phyloP scores from a whole-genome alignment of 306 rosid species.

The Malus sieversii region DNA sequence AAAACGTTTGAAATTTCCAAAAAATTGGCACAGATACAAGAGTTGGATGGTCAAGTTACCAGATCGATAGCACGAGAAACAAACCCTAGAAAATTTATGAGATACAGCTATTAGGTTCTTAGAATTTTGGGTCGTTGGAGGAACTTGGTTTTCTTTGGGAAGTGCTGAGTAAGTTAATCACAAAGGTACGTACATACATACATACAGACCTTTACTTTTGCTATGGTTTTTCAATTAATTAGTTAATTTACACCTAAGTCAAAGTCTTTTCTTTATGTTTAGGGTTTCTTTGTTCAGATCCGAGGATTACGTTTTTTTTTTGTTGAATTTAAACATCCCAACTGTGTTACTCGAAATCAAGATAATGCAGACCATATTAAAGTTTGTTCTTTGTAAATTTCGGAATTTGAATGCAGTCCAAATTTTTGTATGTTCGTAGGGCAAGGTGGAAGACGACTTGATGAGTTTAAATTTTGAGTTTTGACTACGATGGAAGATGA shows the following conservation, averaged over 20 bases:
- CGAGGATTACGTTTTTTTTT: not conserved
- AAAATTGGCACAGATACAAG: no score
- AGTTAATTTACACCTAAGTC: not conserved
- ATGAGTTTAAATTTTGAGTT: not conserved
- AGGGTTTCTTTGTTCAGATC: not conserved
- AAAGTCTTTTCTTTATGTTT: not conserved
- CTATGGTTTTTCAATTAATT: not conserved
- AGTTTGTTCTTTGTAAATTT: not conserved
- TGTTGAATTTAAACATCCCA: not conserved
- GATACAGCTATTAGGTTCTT: not conserved
- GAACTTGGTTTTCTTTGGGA: not conserved
- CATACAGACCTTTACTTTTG: not conserved
- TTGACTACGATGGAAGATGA: not conserved
- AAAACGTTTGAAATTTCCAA: no score
- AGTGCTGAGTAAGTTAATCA: not conserved
- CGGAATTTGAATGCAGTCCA: no score
- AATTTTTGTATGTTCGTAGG: no score
- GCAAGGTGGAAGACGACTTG: not conserved
- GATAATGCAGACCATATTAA: not conserved
- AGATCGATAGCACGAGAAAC: no score
- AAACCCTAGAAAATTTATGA: no score
- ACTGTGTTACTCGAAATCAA: not conserved
- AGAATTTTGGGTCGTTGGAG: not conserved
- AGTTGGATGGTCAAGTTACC: no score
- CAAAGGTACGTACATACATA: no score